phyloP scores from a whole-genome alignment of 805 yeast genomes.

The Wickerhamiella spandovensis region DNA sequence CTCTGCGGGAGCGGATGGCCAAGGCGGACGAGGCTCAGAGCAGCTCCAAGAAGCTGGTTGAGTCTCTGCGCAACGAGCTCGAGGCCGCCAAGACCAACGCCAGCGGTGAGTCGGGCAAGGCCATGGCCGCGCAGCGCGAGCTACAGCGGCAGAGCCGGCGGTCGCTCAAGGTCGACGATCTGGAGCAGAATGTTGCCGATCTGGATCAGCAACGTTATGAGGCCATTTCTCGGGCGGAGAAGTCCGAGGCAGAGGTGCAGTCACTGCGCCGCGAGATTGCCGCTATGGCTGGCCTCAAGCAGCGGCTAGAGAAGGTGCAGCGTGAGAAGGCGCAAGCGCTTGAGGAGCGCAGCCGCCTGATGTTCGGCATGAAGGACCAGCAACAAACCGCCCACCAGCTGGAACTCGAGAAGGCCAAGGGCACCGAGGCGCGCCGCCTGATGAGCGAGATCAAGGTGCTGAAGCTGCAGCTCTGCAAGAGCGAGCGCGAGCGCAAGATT shows the following conservation, averaged over 20 bases:
- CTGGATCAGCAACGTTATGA: background rate
- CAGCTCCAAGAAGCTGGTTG: background rate
- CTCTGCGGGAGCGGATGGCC: background rate
- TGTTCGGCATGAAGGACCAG: constrained; percentile 9
- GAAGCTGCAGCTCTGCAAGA: constrained; percentile 20
- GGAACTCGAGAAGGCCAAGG: constrained; percentile 12
- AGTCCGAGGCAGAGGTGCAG: constrained; percentile 5
- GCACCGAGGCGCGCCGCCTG: constrained; percentile 12
- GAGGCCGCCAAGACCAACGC: background rate
- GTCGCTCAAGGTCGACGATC: background rate
- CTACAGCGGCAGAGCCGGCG: background rate
- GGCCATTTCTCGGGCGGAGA: constrained; percentile 7
- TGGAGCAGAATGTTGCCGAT: constrained; percentile 1
- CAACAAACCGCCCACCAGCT: constrained; percentile 10
- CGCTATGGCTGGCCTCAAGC: constrained; percentile 6
- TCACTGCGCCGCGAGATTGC: constrained; percentile 6
- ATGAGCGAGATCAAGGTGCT: constrained; percentile 23
- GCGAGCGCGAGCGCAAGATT: constrained; percentile 20
- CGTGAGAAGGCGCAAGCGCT: constrained; percentile 16
- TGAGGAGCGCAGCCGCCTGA: constrained; percentile 12
- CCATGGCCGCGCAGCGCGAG: background rate
- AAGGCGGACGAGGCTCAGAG: background rate
- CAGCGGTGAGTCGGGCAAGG: background rate
- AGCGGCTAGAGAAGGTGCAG: constrained; percentile 16
- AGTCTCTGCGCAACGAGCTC: background rate